phyloP scores from a whole-genome alignment of 176 grass and related monocot genomes.

The Oryza rufipogon region DNA sequence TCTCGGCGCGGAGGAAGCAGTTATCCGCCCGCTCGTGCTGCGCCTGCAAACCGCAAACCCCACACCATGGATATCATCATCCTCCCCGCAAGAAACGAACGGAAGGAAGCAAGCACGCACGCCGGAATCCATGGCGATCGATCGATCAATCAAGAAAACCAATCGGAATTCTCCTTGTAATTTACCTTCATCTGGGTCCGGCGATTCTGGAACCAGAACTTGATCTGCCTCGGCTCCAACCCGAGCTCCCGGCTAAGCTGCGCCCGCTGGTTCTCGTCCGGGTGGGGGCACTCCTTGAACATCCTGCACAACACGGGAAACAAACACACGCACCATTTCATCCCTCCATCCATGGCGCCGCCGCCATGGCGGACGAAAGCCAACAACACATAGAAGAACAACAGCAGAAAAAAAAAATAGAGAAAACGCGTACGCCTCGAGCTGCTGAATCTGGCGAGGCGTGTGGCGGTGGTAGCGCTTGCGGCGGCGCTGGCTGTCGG shows the following conservation, averaged over 20 bases:
- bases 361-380: not conserved
- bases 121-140: not conserved
- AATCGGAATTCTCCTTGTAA: not conserved
- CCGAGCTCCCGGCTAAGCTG: slow-evolving; percentile 81
- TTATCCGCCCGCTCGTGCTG: slow-evolving; percentile 94
- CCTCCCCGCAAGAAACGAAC: not conserved
- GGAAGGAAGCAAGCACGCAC: not conserved
- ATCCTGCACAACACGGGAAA: slow-evolving; percentile 44
- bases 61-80: not conserved
- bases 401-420: not conserved
- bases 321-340: not conserved
- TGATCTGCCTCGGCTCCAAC: slow-evolving; percentile 94
- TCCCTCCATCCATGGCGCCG: not conserved
- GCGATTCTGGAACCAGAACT: slow-evolving; percentile 99
- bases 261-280: slow-evolving; percentile 94
- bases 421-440: slow-evolving; percentile 66
- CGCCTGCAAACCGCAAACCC: slow-evolving; percentile 43
- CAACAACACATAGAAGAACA: not conserved
- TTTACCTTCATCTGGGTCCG: slow-evolving; percentile 97
- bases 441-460: slow-evolving; percentile 95
- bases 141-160: not conserved
- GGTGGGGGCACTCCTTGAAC: slow-evolving; percentile 98
- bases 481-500: slow-evolving; percentile 65
- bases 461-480: slow-evolving; percentile 99
- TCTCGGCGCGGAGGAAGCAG: slow-evolving; percentile 82